Evolutionary conservation across 768 basidiomycete genomes (phyloP).

Genomic region (Clavaria fumosa): DNA sequence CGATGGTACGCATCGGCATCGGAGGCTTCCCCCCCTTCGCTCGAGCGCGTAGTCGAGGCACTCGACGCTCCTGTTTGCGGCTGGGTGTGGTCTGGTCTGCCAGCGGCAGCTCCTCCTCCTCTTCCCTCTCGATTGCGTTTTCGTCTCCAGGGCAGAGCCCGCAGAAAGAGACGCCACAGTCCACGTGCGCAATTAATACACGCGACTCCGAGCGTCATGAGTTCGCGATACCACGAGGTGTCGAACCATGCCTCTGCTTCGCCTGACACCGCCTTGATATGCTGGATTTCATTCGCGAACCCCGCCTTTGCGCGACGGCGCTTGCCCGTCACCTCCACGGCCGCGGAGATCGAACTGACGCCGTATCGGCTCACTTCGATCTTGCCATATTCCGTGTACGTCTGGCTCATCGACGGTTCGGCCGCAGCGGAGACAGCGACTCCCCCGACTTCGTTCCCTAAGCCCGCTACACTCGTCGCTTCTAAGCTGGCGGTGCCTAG

Average conservation of each 20-base stretch:
- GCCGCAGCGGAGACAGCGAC: constrained; percentile 19
- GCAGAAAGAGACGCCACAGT: constrained; percentile 5
- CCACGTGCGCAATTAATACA: constrained; percentile 1
- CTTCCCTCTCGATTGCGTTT: too few species aligned
- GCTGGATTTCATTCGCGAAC: constrained; percentile 36
- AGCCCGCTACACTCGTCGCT: constrained; percentile 52
- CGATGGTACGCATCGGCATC: constrained; percentile 33
- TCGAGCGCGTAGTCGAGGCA: constrained; percentile 5
- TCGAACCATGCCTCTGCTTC: constrained; percentile 24
- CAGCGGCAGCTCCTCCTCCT: constrained; percentile 7
- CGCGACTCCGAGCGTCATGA: constrained; percentile 18
- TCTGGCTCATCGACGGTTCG: constrained; percentile 1
- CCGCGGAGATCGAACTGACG: constrained; percentile 17
- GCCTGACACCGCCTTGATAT: constrained; percentile 8
- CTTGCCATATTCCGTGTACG: constrained; percentile 12
- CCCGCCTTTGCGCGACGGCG: constrained; percentile 20
- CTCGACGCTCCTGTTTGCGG: constrained; percentile 6
- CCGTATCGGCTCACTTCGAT: constrained; percentile 20
- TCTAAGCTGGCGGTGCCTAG: constrained; percentile 65
- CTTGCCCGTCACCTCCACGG: constrained; percentile 6
- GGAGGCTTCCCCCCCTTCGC: constrained; percentile 15
- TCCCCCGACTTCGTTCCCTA: constrained; percentile 58
- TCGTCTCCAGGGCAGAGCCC: too few species aligned
- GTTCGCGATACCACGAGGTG: constrained; percentile 26
- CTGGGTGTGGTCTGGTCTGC: not conserved